These are phyloP conservation scores for Juncus inflexus DNA, from an alignment of 176 grass and related monocot genomes.

Conservation along the genomic window DNA sequence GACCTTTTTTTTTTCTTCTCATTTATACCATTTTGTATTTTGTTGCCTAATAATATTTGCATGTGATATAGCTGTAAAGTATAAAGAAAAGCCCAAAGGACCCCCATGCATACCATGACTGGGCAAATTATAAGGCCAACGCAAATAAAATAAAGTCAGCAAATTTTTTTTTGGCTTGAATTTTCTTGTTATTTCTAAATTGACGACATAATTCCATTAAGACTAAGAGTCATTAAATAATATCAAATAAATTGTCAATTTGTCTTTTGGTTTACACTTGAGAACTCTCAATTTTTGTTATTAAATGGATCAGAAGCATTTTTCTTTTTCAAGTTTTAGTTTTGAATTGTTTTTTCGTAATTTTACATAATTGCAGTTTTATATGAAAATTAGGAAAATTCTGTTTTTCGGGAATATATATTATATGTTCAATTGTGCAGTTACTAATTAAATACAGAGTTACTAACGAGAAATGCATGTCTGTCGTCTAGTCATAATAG, in stretches of 20 bases:
- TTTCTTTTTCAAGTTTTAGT: too few relatives aligned
- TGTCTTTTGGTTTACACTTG: neutral
- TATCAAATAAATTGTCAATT: neutral
- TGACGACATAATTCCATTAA: neutral
- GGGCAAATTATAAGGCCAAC: conserved; percentile 9
- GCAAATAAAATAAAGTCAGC: neutral
- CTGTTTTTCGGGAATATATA: neutral
- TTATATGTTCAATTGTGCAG: neutral
- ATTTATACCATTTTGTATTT: conserved; percentile 13
- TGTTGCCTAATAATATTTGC: conserved; percentile 13
- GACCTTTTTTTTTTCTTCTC: conserved; percentile 16
- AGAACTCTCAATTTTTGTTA: neutral
- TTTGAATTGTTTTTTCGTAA: too few relatives aligned
- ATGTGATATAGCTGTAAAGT: conserved; percentile 29
- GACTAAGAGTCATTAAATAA: neutral
- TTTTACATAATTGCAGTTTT: too few relatives aligned
- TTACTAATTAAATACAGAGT: neutral
- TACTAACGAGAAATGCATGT: neutral
- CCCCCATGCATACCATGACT: conserved; percentile 8
- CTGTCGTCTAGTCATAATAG: neutral
- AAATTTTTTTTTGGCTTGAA: neutral
- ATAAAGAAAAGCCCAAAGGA: conserved; percentile 11
- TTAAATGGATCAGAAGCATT: too few relatives aligned
- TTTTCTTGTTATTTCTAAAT: neutral
- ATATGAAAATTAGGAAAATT: neutral